Conservation (phyloP, 257 asterid species). For the Parsonsia alboflavescens region DNA sequence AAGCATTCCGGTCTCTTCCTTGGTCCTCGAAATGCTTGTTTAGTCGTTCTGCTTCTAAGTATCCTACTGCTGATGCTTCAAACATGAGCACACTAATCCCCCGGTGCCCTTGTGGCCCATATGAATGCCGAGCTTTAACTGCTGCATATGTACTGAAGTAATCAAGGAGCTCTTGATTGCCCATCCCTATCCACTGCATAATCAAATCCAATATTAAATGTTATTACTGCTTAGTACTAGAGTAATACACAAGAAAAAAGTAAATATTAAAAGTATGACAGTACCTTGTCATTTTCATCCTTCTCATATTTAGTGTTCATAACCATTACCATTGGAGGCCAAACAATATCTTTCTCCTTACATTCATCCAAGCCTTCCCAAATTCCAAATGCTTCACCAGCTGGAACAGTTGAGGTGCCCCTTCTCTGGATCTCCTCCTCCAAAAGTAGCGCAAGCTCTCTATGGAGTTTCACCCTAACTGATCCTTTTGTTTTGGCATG, state of each 20-base stretch:
- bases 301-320: slow-evolving; percentile 33
- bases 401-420: slow-evolving; percentile 27
- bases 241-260: not conserved
- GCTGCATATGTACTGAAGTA: slow-evolving; percentile 29
- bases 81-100: slow-evolving; percentile 44
- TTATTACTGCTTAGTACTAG: not conserved
- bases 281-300: slow-evolving; percentile 38
- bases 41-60: slow-evolving; percentile 37
- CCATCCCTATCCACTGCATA: slow-evolving; percentile 45
- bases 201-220: not conserved
- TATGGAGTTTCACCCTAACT: slow-evolving; percentile 31
- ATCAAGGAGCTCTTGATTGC: slow-evolving; percentile 40
- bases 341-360: slow-evolving; percentile 33
- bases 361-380: slow-evolving; percentile 25
- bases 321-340: slow-evolving; percentile 45
- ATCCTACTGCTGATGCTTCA: slow-evolving; percentile 40
- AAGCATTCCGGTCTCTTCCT: slow-evolving; percentile 31
- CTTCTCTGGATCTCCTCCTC: slow-evolving; percentile 37
- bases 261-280: not conserved
- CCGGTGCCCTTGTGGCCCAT: slow-evolving; percentile 50
- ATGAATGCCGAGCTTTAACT: slow-evolving; percentile 33
- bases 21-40: slow-evolving; percentile 25
- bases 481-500: slow-evolving; percentile 43
- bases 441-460: slow-evolving; percentile 37
- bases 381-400: slow-evolving; percentile 33